Conservation (phyloP, 371 early-diverging fungal genomes). For the Nematocida sp. region DNA sequence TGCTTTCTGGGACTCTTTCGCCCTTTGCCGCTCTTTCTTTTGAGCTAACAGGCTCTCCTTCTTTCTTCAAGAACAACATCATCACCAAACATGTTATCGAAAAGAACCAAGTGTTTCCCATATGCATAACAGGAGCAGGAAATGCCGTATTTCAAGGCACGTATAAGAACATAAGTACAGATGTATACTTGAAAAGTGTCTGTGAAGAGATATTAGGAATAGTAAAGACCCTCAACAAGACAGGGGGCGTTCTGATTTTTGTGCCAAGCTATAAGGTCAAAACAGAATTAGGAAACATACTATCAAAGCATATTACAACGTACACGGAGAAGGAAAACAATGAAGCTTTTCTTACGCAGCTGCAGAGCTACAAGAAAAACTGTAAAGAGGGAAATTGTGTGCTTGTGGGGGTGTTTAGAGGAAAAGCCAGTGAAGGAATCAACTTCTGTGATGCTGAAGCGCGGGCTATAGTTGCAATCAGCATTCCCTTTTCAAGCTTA, state of each 20-base stretch:
- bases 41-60: slow-evolving; percentile 54
- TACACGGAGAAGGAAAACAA: slow-evolving; percentile 39
- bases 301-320: no score
- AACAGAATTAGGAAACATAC: slow-evolving; percentile 59
- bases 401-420: slow-evolving; percentile 73
- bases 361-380: slow-evolving; percentile 65
- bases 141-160: slow-evolving; percentile 63
- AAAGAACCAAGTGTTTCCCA: slow-evolving; percentile 8
- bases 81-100: slow-evolving; percentile 13
- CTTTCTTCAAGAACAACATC: slow-evolving; percentile 30
- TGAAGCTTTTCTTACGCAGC: slow-evolving; percentile 68
- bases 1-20: slow-evolving; percentile 78
- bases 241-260: slow-evolving; percentile 50
- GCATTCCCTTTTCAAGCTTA: slow-evolving; percentile 80
- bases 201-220: slow-evolving; percentile 67
- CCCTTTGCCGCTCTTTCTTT: slow-evolving; percentile 72
- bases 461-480: slow-evolving; percentile 78
- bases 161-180: slow-evolving; percentile 67
- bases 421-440: slow-evolving; percentile 85
- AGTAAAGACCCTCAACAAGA: slow-evolving; percentile 4
- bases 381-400: slow-evolving; percentile 65
- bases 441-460: slow-evolving; percentile 81
- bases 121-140: neutral
- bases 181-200: slow-evolving; percentile 71
- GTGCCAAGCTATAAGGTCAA: slow-evolving; percentile 69